A percentile compares a stretch with the other conserved stretches of the same genome.
These are phyloP conservation scores for Aspergillus felis DNA, from an alignment of 2,329 filamentous ascomycete species.

Conservation along the genomic window DNA sequence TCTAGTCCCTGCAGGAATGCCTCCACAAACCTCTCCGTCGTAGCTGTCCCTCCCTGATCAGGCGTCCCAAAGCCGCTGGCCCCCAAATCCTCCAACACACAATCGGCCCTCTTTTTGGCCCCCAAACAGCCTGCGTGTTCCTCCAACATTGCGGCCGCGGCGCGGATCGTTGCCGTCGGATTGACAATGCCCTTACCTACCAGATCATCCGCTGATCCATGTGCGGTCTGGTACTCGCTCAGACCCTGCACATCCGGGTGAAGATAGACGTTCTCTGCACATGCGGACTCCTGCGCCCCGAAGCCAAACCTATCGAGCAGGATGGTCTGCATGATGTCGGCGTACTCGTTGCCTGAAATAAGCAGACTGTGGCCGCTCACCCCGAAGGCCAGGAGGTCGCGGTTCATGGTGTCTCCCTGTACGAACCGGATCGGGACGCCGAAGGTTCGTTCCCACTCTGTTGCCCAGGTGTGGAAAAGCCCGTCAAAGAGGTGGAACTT, in stretches of 20 bases:
- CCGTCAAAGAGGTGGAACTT: slow-evolving; percentile 6
- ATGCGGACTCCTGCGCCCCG: neutral
- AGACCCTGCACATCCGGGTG: neutral
- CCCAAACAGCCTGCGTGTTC: neutral
- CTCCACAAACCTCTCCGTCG: neutral
- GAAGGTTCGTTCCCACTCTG: neutral
- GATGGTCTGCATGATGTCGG: slow-evolving; percentile 3
- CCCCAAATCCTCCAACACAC: neutral
- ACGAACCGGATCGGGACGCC: neutral
- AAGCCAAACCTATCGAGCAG: slow-evolving; percentile 2
- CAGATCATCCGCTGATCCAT: slow-evolving; percentile 3
- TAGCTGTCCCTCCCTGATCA: neutral
- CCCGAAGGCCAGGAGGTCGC: slow-evolving; percentile 1
- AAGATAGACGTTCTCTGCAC: slow-evolving; percentile 4
- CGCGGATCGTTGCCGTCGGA: slow-evolving; percentile 1
- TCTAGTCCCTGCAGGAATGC: neutral
- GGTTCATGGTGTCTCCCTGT: slow-evolving; percentile 4
- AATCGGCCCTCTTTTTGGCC: neutral
- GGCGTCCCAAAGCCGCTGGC: neutral
- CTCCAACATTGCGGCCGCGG: neutral
- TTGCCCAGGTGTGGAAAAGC: slow-evolving; percentile 1
- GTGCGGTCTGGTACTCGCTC: slow-evolving; percentile 5
- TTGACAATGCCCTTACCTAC: neutral
- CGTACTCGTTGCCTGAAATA: slow-evolving; percentile 4
- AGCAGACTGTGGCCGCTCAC: slow-evolving; percentile 1